A percentile compares a stretch with the other conserved stretches of the same genome.
These are phyloP conservation scores for Eragrostis nindensis DNA, from an alignment of 176 grass and related monocot genomes.

Conservation along the genomic window DNA sequence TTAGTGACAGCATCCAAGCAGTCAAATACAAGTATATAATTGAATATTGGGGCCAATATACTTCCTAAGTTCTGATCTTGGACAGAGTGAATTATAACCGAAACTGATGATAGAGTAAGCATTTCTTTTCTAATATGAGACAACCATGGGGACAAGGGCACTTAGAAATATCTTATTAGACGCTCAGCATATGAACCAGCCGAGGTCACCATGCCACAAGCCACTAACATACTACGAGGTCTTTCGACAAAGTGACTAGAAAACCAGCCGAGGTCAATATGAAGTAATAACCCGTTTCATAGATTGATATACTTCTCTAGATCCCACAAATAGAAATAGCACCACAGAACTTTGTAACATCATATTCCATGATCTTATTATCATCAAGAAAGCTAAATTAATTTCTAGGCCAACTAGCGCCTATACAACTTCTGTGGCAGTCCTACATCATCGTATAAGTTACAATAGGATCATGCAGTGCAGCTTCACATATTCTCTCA, in stretches of 20 bases:
- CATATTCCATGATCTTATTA: neutral
- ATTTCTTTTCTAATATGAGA: neutral
- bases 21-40: slow-evolving; percentile 5
- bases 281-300: neutral
- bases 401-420: neutral
- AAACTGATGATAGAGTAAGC: neutral
- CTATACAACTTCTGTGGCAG: neutral
- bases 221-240: neutral
- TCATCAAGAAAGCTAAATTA: neutral
- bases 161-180: slow-evolving; percentile 8
- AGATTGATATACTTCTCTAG: neutral
- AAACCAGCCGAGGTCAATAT: neutral
- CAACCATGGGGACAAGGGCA: neutral
- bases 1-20: slow-evolving; percentile 31
- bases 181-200: too few species aligned
- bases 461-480: neutral
- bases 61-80: neutral
- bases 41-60: neutral
- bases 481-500: neutral
- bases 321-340: neutral
- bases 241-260: neutral
- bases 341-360: neutral
- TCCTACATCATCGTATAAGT: neutral
- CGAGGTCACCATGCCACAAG: too few species aligned
- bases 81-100: neutral